A percentile compares a stretch with the other conserved stretches of the same genome.
Conservation (phyloP, 352 stramenopile species). For the Phytophthora quininea region DNA sequence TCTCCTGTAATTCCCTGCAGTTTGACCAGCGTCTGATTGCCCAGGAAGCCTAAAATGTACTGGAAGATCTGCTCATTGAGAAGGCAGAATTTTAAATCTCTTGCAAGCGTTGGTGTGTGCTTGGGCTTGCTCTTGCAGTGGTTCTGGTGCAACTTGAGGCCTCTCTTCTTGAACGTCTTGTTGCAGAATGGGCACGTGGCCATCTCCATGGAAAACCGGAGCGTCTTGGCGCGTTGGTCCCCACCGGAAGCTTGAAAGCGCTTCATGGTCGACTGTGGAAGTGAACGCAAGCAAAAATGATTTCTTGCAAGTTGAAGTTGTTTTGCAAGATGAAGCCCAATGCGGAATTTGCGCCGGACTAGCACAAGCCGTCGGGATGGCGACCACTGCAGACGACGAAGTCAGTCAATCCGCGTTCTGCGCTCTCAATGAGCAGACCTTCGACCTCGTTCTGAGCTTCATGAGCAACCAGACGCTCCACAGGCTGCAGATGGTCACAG, state of each 20-base stretch:
- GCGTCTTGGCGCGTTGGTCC: background rate
- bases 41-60: constrained; percentile 23
- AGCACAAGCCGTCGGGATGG: too few relatives aligned
- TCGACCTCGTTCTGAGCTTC: too few relatives aligned
- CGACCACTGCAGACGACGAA: too few relatives aligned
- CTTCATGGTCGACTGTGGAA: background rate
- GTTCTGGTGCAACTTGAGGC: constrained; percentile 25
- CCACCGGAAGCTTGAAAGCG: background rate
- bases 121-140: constrained; percentile 12
- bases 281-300: too few relatives aligned
- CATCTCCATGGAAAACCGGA: background rate
- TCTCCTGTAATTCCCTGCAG: constrained; percentile 34
- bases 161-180: constrained; percentile 20
- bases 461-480: too few relatives aligned
- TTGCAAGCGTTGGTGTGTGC: background rate
- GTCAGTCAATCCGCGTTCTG: too few relatives aligned
- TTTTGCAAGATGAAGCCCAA: too few relatives aligned
- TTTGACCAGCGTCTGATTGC: constrained; percentile 39
- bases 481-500: too few relatives aligned
- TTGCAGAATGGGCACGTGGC: constrained; percentile 20
- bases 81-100: constrained; percentile 26
- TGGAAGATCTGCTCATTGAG: constrained; percentile 19
- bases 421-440: too few relatives aligned
- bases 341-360: too few relatives aligned
- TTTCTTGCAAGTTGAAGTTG: too few relatives aligned